These are phyloP conservation scores for Phaeolepiota aurea DNA, from an alignment of 768 basidiomycete species.

Conservation along the genomic window DNA sequence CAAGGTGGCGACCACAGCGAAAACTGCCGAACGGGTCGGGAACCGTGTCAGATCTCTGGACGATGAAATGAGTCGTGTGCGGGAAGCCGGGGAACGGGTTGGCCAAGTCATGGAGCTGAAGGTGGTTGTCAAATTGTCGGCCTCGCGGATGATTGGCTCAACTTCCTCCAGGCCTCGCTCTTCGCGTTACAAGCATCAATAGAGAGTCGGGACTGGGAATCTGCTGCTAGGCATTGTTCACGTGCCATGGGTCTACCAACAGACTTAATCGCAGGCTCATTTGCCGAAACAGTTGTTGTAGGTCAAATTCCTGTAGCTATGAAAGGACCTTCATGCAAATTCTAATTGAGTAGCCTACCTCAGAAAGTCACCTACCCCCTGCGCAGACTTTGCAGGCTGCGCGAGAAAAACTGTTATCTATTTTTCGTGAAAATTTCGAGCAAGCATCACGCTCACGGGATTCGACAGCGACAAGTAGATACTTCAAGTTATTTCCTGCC, in stretches of 20 bases:
- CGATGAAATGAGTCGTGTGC: slow-evolving; percentile 86
- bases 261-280: slow-evolving; percentile 73
- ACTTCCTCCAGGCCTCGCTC: slow-evolving; percentile 26
- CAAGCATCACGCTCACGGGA: slow-evolving; percentile 76
- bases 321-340: slow-evolving; percentile 5
- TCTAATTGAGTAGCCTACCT: slow-evolving; percentile 66
- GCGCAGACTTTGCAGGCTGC: slow-evolving; percentile 72
- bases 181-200: slow-evolving; percentile 62
- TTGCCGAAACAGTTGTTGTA: slow-evolving; percentile 85
- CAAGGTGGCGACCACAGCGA: slow-evolving; percentile 64
- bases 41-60: slow-evolving; percentile 84
- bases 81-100: slow-evolving; percentile 86
- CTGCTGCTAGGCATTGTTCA: slow-evolving; percentile 84
- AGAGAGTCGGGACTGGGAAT: slow-evolving; percentile 88
- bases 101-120: slow-evolving; percentile 94
- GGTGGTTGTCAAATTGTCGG: slow-evolving; percentile 29
- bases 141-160: slow-evolving; percentile 1
- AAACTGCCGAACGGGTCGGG: slow-evolving; percentile 85
- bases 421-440: slow-evolving; percentile 77
- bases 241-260: slow-evolving; percentile 80
- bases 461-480: slow-evolving; percentile 81
- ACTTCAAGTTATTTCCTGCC: slow-evolving; percentile 94
- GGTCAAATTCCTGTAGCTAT: slow-evolving; percentile 16
- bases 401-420: slow-evolving; percentile 62
- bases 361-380: slow-evolving; percentile 82